Evolutionary conservation across 805 yeast genomes (phyloP).

Genomic region (Brettanomyces naardenensis): DNA sequence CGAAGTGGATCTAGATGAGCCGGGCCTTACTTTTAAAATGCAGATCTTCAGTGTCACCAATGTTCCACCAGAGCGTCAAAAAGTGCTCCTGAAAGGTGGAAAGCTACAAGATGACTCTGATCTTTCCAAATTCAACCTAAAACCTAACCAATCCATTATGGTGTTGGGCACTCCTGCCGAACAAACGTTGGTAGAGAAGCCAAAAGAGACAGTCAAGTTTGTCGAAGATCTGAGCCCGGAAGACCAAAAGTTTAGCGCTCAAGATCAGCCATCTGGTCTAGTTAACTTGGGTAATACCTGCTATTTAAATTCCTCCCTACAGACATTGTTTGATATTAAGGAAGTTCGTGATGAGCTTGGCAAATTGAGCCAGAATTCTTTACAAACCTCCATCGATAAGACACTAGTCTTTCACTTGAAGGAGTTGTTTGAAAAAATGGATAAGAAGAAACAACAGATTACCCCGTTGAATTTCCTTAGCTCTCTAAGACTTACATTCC

Average conservation of each 20-base stretch:
- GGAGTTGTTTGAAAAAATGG: constrained; percentile 38
- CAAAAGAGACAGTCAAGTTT: constrained; percentile 48
- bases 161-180: constrained; percentile 79
- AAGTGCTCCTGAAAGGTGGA: constrained; percentile 83
- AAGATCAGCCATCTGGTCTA: constrained; percentile 54
- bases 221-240: constrained; percentile 50
- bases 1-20: constrained; percentile 44
- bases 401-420: constrained; percentile 29
- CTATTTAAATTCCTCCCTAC: constrained; percentile 65
- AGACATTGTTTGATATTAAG: constrained; percentile 39
- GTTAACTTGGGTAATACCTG: constrained; percentile 72
- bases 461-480: constrained; percentile 65
- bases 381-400: constrained; percentile 15
- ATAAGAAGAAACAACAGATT: constrained; percentile 33
- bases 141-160: constrained; percentile 66
- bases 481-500: constrained; percentile 58
- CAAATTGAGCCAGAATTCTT: constrained; percentile 13
- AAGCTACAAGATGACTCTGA: constrained; percentile 65
- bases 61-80: constrained; percentile 86
- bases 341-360: constrained; percentile 31
- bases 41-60: constrained; percentile 67
- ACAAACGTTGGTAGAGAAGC: constrained; percentile 31
- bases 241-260: constrained; percentile 15
- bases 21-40: constrained; percentile 57
- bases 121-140: constrained; percentile 45